Percentiles rank a stretch among this genome's conserved stretches.
Conservation (phyloP, 2,329 filamentous ascomycete species). For the Pseudogymnoascus sp. region DNA sequence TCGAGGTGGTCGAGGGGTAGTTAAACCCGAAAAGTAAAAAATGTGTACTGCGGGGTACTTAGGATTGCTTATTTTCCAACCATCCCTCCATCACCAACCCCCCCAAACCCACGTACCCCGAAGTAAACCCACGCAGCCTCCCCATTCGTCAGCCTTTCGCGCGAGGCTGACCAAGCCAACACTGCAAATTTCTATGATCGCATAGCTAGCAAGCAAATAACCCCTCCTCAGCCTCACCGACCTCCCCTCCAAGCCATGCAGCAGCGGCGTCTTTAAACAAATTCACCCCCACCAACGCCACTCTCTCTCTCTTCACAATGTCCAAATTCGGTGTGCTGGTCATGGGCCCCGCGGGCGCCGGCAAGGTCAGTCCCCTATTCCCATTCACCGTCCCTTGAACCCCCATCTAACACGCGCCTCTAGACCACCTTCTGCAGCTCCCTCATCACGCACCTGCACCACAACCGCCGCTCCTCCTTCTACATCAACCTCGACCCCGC, state of each 20-base stretch:
- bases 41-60: not conserved
- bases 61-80: not conserved
- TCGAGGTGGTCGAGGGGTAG: too few species aligned
- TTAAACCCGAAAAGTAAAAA: not conserved
- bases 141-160: not conserved
- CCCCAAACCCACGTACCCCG: not conserved
- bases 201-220: not conserved
- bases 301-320: conserved; percentile 44
- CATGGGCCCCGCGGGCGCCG: conserved; percentile 92
- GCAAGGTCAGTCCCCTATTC: conserved; percentile 56
- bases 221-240: conserved; percentile 1
- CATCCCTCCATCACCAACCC: not conserved
- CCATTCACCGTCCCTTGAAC: not conserved
- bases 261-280: not conserved
- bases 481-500: conserved; percentile 98
- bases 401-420: not conserved
- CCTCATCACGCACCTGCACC: conserved; percentile 85
- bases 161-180: not conserved
- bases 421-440: conserved; percentile 90
- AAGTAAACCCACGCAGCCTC: not conserved
- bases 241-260: not conserved
- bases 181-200: conserved; percentile 1
- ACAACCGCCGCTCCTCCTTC: conserved; percentile 87
- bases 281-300: not conserved
- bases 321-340: conserved; percentile 92